Percentiles rank a stretch among this genome's conserved stretches.
Conservation (phyloP, 495 filamentous ascomycete genomes). For the Pseudotulostoma volvatum region DNA sequence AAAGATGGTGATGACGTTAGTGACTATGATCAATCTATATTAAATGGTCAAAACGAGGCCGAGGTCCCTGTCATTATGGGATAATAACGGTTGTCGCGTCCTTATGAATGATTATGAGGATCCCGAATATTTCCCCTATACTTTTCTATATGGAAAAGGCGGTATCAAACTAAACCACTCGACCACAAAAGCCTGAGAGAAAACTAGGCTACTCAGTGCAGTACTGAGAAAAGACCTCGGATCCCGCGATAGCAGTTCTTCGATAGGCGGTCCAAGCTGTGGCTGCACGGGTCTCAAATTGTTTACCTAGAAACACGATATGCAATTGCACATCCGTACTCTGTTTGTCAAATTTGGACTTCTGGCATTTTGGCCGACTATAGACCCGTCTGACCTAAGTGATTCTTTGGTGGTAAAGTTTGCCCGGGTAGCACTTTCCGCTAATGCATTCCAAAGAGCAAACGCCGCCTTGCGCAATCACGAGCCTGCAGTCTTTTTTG, state of each 20-base stretch:
- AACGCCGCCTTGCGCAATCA: background rate
- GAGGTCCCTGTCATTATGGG: background rate
- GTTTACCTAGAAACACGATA: constrained; percentile 1
- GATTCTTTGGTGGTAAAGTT: constrained; percentile 3
- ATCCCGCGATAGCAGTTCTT: background rate
- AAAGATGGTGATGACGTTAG: constrained; percentile 2
- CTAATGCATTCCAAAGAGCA: background rate
- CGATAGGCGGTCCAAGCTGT: constrained; percentile 1
- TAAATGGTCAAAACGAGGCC: background rate
- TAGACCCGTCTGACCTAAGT: constrained; percentile 5
- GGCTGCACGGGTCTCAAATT: constrained; percentile 1
- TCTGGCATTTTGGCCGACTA: constrained; percentile 6
- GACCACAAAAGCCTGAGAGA: background rate
- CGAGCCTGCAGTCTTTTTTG: background rate
- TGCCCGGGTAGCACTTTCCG: background rate
- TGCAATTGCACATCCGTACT: constrained; percentile 2
- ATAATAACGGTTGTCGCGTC: background rate
- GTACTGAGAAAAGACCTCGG: background rate
- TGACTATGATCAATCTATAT: background rate
- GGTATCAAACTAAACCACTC: constrained; percentile 4
- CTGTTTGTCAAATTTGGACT: constrained; percentile 5
- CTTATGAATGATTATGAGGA: constrained; percentile 6
- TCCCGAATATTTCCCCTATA: constrained; percentile 7
- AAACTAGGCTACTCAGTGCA: background rate
- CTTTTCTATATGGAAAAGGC: constrained; percentile 8